Percentiles rank a stretch among this genome's conserved stretches.
Evolutionary conservation across 2,329 filamentous ascomycete genomes (phyloP).

Genomic region (Mycogone perniciosa): DNA sequence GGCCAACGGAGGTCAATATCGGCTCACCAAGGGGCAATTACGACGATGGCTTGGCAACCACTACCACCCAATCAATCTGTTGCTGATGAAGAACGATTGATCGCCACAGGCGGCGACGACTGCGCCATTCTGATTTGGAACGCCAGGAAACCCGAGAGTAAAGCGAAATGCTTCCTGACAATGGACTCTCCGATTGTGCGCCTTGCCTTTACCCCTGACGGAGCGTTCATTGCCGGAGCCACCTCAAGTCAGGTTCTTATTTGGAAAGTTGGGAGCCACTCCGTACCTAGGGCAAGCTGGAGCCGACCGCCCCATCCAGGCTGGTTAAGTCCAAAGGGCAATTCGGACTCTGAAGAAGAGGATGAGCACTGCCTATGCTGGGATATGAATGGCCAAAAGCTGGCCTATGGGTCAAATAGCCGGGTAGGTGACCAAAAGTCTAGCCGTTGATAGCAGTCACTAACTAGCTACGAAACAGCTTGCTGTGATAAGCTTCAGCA

Average conservation of each 20-base stretch:
- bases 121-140: slow-evolving; percentile 59
- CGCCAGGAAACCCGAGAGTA: slow-evolving; percentile 46
- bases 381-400: slow-evolving; percentile 55
- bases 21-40: slow-evolving; percentile 53
- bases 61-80: slow-evolving; percentile 30
- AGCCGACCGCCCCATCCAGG: slow-evolving; percentile 47
- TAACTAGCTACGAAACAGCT: slow-evolving; percentile 27
- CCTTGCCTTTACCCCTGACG: slow-evolving; percentile 57
- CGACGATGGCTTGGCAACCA: slow-evolving; percentile 56
- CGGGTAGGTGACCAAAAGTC: slow-evolving; percentile 42
- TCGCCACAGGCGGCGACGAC: slow-evolving; percentile 57
- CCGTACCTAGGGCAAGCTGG: slow-evolving; percentile 56
- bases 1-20: slow-evolving; percentile 50
- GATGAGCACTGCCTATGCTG: slow-evolving; percentile 56
- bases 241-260: slow-evolving; percentile 54
- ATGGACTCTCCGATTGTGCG: slow-evolving; percentile 54
- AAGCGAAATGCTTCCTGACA: slow-evolving; percentile 53
- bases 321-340: slow-evolving; percentile 52
- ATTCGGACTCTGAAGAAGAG: slow-evolving; percentile 49
- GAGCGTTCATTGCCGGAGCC: slow-evolving; percentile 56
- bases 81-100: slow-evolving; percentile 45
- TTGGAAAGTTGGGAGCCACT: slow-evolving; percentile 57
- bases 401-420: slow-evolving; percentile 59
- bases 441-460: neutral
- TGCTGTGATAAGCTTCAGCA: slow-evolving; percentile 46